phyloP scores from a whole-genome alignment of 164 flowering plant genomes.

The Protea cynaroides region DNA sequence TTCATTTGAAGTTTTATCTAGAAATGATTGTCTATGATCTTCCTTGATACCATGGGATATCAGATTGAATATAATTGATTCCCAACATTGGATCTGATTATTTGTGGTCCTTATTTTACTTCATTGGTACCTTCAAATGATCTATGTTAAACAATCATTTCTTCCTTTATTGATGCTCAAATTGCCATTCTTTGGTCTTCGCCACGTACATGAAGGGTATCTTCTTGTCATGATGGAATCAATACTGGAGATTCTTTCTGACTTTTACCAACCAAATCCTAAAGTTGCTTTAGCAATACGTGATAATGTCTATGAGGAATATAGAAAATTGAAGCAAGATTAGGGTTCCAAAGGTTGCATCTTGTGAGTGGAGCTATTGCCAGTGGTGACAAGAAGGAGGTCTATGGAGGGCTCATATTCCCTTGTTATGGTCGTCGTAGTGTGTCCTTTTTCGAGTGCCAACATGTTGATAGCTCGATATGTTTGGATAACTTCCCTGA shows the following conservation, averaged over 20 bases:
- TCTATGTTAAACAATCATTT: too few species aligned
- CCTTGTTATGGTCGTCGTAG: slow-evolving; percentile 65
- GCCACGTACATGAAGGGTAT: slow-evolving; percentile 62
- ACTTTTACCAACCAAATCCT: slow-evolving; percentile 47
- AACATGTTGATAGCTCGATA: slow-evolving; percentile 51
- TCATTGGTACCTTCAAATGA: too few species aligned
- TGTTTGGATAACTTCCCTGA: slow-evolving; percentile 57
- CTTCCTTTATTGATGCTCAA: neutral
- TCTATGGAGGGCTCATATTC: slow-evolving; percentile 62
- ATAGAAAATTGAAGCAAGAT: slow-evolving; percentile 30
- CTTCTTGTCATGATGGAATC: slow-evolving; percentile 46
- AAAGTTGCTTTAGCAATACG: slow-evolving; percentile 32
- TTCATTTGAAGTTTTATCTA: too few species aligned
- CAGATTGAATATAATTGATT: too few species aligned
- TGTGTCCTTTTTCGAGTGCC: slow-evolving; percentile 41
- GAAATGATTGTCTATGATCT: too few species aligned
- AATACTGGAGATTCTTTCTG: slow-evolving; percentile 66
- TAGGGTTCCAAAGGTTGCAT: slow-evolving; percentile 2
- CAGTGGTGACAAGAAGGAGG: slow-evolving; percentile 20
- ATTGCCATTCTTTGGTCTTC: neutral
- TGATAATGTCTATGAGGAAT: slow-evolving; percentile 18
- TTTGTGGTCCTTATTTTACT: too few species aligned
- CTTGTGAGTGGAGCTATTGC: neutral
- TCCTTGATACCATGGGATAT: too few species aligned
- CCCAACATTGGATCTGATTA: too few species aligned